A percentile compares a stretch with the other conserved stretches of the same genome.
phyloP scores from a whole-genome alignment of 768 basidiomycete genomes.

The Hypholoma sublateritium region DNA sequence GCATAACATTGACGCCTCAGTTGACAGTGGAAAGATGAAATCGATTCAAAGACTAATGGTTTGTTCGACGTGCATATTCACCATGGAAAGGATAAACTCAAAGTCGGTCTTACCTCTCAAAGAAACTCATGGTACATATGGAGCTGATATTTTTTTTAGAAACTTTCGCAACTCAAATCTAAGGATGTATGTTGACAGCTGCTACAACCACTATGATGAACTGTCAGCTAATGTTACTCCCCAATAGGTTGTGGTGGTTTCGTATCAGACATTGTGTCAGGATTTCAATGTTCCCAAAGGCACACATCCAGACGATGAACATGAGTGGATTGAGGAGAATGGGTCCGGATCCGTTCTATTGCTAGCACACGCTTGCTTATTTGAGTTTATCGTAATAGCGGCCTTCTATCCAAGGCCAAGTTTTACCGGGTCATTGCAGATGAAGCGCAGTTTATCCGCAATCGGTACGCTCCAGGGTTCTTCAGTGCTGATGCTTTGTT shows the following conservation, averaged over 20 bases:
- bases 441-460: conserved; percentile 78
- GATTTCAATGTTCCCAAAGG: conserved; percentile 58
- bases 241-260: conserved; percentile 67
- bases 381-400: conserved; percentile 32
- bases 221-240: background rate
- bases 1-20: background rate
- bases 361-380: background rate
- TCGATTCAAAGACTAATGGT: conserved; percentile 64
- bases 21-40: conserved; percentile 69
- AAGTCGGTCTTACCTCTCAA: conserved; percentile 25
- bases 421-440: conserved; percentile 77
- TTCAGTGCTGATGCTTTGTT: background rate
- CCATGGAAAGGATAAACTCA: conserved; percentile 70
- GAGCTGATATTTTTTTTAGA: conserved; percentile 23
- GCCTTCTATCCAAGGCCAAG: conserved; percentile 56
- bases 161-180: conserved; percentile 44
- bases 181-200: conserved; percentile 42
- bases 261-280: conserved; percentile 67
- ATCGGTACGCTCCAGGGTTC: conserved; percentile 37
- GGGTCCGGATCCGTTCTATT: conserved; percentile 35
- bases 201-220: conserved; percentile 2
- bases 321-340: conserved; percentile 44
- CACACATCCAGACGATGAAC: conserved; percentile 44
- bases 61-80: conserved; percentile 66
- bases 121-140: background rate